Evolutionary conservation across 371 early-diverging fungal species (phyloP).

Genomic region (Mucor sp.): DNA sequence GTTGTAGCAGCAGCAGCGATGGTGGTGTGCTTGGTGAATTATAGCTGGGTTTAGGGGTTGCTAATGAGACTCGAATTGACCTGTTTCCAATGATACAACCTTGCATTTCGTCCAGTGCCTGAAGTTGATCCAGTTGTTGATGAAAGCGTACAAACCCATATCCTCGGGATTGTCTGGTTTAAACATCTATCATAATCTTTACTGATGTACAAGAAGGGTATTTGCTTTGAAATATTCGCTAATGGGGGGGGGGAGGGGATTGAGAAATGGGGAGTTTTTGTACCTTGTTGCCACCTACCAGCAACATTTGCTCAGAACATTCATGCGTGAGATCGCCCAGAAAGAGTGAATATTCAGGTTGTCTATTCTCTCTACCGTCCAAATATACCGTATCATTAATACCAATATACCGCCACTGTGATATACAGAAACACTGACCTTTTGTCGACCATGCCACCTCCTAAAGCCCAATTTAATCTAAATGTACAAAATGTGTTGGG

Average conservation of each 20-base stretch:
- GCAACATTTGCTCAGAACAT: constrained; percentile 61
- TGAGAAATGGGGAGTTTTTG: too few species aligned
- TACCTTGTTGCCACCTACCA: constrained; percentile 50
- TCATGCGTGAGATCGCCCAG: constrained; percentile 77
- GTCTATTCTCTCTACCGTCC: constrained; percentile 45
- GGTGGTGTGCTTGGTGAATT: constrained; percentile 9
- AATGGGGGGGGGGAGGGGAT: background rate
- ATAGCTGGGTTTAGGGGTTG: constrained; percentile 68
- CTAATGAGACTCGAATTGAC: constrained; percentile 79
- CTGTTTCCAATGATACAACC: constrained; percentile 67
- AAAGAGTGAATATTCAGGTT: constrained; percentile 73
- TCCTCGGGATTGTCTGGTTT: constrained; percentile 68
- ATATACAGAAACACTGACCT: constrained; percentile 22
- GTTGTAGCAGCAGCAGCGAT: background rate
- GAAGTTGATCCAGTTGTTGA: constrained; percentile 65
- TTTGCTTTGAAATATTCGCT: constrained; percentile 50
- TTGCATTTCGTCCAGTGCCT: constrained; percentile 77
- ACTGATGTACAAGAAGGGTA: constrained; percentile 72
- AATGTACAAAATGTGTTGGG: constrained; percentile 74
- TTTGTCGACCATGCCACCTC: constrained; percentile 51
- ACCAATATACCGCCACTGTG: too few species aligned
- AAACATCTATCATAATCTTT: constrained; percentile 74
- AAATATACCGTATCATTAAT: too few species aligned
- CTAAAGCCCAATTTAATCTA: constrained; percentile 89
- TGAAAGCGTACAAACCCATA: constrained; percentile 82